phyloP scores from a whole-genome alignment of 2,329 filamentous ascomycete genomes.

The Arthrobotrys pseudoclavata region DNA sequence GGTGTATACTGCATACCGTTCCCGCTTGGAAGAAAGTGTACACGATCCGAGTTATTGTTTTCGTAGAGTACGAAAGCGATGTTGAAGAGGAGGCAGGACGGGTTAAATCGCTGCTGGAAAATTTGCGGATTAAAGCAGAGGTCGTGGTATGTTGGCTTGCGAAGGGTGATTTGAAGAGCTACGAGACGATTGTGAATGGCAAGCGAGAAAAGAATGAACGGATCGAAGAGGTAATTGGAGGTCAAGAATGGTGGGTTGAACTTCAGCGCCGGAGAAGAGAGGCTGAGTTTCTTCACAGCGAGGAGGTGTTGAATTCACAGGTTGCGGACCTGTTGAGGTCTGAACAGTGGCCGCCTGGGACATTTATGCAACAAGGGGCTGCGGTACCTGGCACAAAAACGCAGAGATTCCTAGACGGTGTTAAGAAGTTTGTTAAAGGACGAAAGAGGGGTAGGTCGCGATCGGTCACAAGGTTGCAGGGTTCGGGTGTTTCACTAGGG shows the following conservation, averaged over 20 bases:
- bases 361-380: constrained; percentile 42
- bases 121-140: constrained; percentile 83
- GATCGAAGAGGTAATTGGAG: constrained; percentile 76
- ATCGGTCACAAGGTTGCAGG: constrained; percentile 47
- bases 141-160: constrained; percentile 86
- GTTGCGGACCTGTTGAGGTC: constrained; percentile 58
- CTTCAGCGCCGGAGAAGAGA: constrained; percentile 69
- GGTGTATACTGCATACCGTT: constrained; percentile 85
- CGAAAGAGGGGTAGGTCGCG: constrained; percentile 44
- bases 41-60: constrained; percentile 81
- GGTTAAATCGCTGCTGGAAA: constrained; percentile 80
- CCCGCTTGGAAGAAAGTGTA: constrained; percentile 83
- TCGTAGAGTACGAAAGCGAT: constrained; percentile 89
- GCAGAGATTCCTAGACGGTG: constrained; percentile 55
- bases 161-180: constrained; percentile 78
- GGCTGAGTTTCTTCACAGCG: constrained; percentile 60
- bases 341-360: constrained; percentile 62
- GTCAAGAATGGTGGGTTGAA: constrained; percentile 87
- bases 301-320: constrained; percentile 54
- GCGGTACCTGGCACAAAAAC: constrained; percentile 27
- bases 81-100: constrained; percentile 82
- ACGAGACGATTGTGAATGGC: constrained; percentile 84
- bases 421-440: constrained; percentile 61
- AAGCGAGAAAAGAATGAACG: constrained; percentile 71
- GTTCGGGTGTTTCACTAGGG: constrained; percentile 32